phyloP scores from a whole-genome alignment of 768 basidiomycete species.

The Mycena amicta region DNA sequence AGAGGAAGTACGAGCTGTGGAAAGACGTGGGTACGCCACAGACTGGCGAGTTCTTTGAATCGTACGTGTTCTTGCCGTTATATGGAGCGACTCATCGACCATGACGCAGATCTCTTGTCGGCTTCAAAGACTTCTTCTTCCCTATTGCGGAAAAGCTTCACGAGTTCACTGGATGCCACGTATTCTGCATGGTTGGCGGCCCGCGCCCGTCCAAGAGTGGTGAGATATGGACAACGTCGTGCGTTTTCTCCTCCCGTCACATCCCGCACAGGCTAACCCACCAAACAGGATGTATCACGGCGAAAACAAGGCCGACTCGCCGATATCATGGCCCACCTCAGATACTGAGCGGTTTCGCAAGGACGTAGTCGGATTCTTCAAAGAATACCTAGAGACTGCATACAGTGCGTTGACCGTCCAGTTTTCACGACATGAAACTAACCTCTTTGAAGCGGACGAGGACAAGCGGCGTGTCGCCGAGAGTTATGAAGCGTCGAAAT shows the following conservation, averaged over 20 bases:
- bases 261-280: background rate
- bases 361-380: background rate
- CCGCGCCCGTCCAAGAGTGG: background rate
- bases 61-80: background rate
- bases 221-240: background rate
- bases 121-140: background rate
- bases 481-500: too few species aligned
- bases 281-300: background rate
- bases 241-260: background rate
- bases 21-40: background rate
- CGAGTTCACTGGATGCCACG: background rate
- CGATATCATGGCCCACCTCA: background rate
- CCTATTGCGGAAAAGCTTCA: background rate
- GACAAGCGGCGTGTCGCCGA: too few species aligned
- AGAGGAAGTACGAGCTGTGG: background rate
- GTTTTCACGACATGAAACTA: too few species aligned
- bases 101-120: background rate
- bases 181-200: background rate
- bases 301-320: background rate
- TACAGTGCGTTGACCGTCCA: background rate
- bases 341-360: background rate
- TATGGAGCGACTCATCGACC: background rate
- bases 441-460: too few species aligned
- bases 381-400: background rate
- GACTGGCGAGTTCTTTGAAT: background rate